Evolutionary conservation across 2,329 filamentous ascomycete genomes (phyloP).

Genomic region (Fusarium siculi): DNA sequence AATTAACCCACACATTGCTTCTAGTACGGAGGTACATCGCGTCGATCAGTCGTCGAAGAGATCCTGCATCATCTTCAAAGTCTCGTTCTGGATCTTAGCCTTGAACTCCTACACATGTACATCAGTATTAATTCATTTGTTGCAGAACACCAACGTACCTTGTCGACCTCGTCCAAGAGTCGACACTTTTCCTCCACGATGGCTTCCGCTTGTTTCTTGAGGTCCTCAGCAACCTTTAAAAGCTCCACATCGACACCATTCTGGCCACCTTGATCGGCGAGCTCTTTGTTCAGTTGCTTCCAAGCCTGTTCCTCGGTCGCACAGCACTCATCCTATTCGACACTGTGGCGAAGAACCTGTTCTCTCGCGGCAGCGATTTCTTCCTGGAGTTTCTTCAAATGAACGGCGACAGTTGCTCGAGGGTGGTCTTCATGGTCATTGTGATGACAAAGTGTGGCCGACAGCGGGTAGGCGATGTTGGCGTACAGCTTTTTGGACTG

Average conservation of each 20-base stretch:
- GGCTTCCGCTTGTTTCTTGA: constrained; percentile 37
- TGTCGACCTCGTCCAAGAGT: constrained; percentile 44
- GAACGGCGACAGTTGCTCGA: constrained; percentile 41
- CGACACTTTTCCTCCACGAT: constrained; percentile 37
- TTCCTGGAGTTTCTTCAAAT: constrained; percentile 38
- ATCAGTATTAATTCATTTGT: background rate
- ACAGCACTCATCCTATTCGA: constrained; percentile 44
- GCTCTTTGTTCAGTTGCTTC: constrained; percentile 21
- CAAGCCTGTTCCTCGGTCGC: constrained; percentile 30
- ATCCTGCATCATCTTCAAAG: constrained; percentile 43
- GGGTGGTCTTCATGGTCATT: constrained; percentile 32
- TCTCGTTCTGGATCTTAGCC: constrained; percentile 41
- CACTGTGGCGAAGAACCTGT: constrained; percentile 36
- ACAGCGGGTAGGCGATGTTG: constrained; percentile 48
- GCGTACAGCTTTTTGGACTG: constrained; percentile 42
- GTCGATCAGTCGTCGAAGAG: constrained; percentile 29
- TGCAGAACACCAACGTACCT: constrained; percentile 24
- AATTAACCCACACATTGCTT: background rate
- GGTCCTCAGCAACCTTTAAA: background rate
- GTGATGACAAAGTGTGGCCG: constrained; percentile 47
- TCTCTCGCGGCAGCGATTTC: constrained; percentile 38
- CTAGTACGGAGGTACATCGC: background rate
- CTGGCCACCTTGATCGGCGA: background rate
- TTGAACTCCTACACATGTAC: constrained; percentile 43
- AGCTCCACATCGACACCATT: background rate